A percentile compares a stretch with the other conserved stretches of the same genome.
Evolutionary conservation across 2,329 filamentous ascomycete species (phyloP).

Genomic region (Chaetomium globosum): DNA sequence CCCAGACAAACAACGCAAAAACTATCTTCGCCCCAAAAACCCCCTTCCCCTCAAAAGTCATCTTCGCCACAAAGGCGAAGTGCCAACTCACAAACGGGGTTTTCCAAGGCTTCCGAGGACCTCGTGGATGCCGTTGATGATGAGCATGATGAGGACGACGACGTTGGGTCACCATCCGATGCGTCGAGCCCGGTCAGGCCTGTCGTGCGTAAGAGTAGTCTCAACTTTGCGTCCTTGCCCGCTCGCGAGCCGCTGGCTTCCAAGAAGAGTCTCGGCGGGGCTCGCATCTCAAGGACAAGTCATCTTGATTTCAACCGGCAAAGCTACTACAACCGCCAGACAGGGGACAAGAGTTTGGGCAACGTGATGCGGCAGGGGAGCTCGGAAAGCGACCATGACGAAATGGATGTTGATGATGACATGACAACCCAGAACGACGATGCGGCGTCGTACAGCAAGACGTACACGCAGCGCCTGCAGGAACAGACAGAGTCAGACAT

Average conservation of each 20-base stretch:
- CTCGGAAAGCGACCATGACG: constrained; percentile 50
- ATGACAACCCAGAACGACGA: constrained; percentile 49
- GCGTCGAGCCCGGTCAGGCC: constrained; percentile 72
- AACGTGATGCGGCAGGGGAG: constrained; percentile 39
- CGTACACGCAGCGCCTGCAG: constrained; percentile 89
- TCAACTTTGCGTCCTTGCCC: constrained; percentile 91
- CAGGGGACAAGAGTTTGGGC: constrained; percentile 72
- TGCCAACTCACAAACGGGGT: constrained; percentile 23
- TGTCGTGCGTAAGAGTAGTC: constrained; percentile 85
- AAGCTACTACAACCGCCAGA: constrained; percentile 73
- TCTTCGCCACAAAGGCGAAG: constrained; percentile 22
- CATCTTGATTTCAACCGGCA: constrained; percentile 73
- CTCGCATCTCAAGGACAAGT: constrained; percentile 71
- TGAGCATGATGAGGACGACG: constrained; percentile 41
- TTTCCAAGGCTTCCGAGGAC: constrained; percentile 29
- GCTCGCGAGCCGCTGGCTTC: constrained; percentile 82
- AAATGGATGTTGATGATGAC: constrained; percentile 55
- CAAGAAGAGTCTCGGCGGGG: constrained; percentile 77
- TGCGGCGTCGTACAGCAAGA: constrained; percentile 70
- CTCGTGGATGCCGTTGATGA: constrained; percentile 32
- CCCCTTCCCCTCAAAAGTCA: constrained; percentile 28
- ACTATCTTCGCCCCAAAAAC: constrained; percentile 26
- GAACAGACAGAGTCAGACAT: constrained; percentile 90
- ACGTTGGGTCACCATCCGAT: constrained; percentile 62
- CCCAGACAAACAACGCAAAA: constrained; percentile 28